Evolutionary conservation across 1,284 basidiomycete genomes (phyloP), one percentile per base, ranked within the genome.

Genomic region (Ceratorhiza oryzae-sativae): DNA sequence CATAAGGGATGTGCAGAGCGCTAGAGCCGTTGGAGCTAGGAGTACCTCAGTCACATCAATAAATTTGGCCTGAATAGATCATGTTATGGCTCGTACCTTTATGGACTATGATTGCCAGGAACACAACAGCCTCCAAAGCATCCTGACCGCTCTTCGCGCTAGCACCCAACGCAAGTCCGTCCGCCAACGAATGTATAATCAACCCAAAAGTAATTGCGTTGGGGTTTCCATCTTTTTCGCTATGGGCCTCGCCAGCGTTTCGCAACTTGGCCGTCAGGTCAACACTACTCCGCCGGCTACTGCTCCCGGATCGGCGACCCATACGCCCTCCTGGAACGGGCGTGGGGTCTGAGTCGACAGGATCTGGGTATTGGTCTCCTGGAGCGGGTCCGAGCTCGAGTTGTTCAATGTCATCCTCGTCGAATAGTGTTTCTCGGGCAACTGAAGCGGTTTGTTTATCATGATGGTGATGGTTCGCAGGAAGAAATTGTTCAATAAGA

Each of bases 131-230:
- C 1, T 75, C 51, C 10, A 75, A 25, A 9, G 76, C 72, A 32
- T 74, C 71, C 32, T 72, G 72, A 1, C 46, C 53, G 20, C 56
- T 53, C 48, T 32, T 74, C 30, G 81, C 79, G 51, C 82, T 83
- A 2, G 94, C 91, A 32, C 95, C 95, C 56, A 98, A 82, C 0
- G 94, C 94, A 71, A 97, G 88, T 1, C 95, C 95, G 80, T 98
- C 95, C 0, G 94, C 92, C 36, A 95, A 83, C 1, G 90, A 92
- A 78, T 97, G 95, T 45, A 95, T 86, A 42, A 93, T 85, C 53
- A 97, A 82, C 0, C 95, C 95, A 4, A 97, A 80, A 0, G 94
- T 94, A 45, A 95, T 84, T 53, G 92, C 87, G 73, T 56, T 45
- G 5, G 73, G 73, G 51, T 72, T 70, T 8, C 41, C 39, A 0